Base-by-base conservation (phyloP, 371 early-diverging fungal species). In the Mortierella sp. region DNA sequence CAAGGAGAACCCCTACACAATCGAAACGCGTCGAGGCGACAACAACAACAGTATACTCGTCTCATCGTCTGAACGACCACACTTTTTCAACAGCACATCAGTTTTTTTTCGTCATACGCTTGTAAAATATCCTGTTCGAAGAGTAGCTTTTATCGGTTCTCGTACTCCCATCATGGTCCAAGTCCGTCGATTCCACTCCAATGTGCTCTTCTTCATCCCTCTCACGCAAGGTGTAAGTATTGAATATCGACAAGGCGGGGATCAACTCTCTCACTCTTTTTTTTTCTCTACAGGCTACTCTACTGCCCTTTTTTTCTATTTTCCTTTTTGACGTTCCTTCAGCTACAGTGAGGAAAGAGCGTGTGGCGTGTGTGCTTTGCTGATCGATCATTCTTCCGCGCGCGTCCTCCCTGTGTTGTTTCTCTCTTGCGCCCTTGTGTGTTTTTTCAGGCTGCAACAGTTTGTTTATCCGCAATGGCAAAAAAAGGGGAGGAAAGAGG, bases 181-280 rank as follows among this genome's bases (percentile, higher is more conserved):
- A 26, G 73, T 75, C 44, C 76, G 82, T 44, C 76, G 82, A 61
- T 81, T 82, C 71, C 86, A 86, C 73, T 81, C 86, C 61, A 82
- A 86, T 61, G 70, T 86, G 40, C 50, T 86, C 54, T 86, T 86
- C 44, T 28, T 79, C 44, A 79, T 86, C n/a, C 86, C 86, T 24
- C 61, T 86, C 69, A 81, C 79, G 0, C 86, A 86, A 53, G 86
- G 82, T 31, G 86, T 86, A 81, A 74, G 86, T 85, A 43, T 51
- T 24, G 0, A 34, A 14, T 31, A 40, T 11, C 57, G 26, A 57
- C n/a, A n/a, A n/a, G n/a, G n/a, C n/a, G n/a, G n/a, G n/a, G n/a
- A n/a, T n/a, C n/a, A n/a, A n/a, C n/a, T 26, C 26, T 28, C 57
- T 26, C 11, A 10, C 10, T 50, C 50, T 16, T 13, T 1, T 50